These are phyloP conservation scores for Candida methanosorbosa DNA, from an alignment of 805 yeast species.

Conservation along the genomic window DNA sequence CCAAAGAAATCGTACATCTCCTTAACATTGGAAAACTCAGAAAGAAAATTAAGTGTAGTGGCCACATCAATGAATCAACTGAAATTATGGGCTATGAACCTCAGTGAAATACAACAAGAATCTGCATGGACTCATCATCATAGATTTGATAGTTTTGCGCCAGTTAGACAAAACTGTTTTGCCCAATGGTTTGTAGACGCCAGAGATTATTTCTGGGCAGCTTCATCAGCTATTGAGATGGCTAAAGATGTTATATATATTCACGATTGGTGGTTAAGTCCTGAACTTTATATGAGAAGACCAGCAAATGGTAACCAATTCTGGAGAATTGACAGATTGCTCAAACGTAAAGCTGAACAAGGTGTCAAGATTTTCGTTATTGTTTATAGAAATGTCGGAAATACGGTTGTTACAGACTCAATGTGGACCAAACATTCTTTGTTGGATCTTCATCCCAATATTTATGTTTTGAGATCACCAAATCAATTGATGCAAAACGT, in stretches of 20 bases:
- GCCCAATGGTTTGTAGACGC: slow-evolving; percentile 95
- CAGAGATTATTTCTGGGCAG: slow-evolving; percentile 94
- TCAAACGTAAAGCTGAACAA: slow-evolving; percentile 84
- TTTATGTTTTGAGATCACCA: slow-evolving; percentile 89
- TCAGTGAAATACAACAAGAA: slow-evolving; percentile 56
- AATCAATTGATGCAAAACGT: slow-evolving; percentile 90
- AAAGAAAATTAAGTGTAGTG: slow-evolving; percentile 66
- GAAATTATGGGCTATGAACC: slow-evolving; percentile 67
- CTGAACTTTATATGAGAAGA: slow-evolving; percentile 85
- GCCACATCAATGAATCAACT: slow-evolving; percentile 60
- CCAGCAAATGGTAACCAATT: slow-evolving; percentile 95
- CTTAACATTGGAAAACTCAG: slow-evolving; percentile 62
- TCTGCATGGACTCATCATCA: slow-evolving; percentile 68
- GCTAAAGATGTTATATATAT: slow-evolving; percentile 90
- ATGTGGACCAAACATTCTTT: slow-evolving; percentile 91
- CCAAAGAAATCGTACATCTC: slow-evolving; percentile 38
- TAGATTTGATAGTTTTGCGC: slow-evolving; percentile 88
- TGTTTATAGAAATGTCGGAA: slow-evolving; percentile 88
- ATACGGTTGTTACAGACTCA: slow-evolving; percentile 90
- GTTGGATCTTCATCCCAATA: slow-evolving; percentile 74
- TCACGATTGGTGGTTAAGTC: slow-evolving; percentile 98
- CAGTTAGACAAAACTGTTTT: slow-evolving; percentile 72
- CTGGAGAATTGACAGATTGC: slow-evolving; percentile 82
- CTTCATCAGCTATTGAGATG: slow-evolving; percentile 84
- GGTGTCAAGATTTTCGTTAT: slow-evolving; percentile 93